Base-by-base conservation (phyloP, 1,284 basidiomycete genomes). In the Tilletia setariae region DNA sequence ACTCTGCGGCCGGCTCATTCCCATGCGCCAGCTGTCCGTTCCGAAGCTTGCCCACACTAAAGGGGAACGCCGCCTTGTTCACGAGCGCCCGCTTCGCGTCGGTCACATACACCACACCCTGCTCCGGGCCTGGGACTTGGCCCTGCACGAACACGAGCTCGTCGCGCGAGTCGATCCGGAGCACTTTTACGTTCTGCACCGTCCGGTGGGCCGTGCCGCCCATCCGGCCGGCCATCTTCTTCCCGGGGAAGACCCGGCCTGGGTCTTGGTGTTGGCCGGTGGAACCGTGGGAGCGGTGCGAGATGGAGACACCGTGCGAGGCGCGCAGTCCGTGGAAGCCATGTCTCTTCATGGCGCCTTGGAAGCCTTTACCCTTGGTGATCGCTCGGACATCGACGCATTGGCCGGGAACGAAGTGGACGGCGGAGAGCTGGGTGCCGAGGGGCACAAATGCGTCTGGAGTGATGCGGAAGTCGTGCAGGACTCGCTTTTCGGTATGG, bases 321-420 rank as follows among this genome's bases (percentile, higher is more conserved):
- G 93, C 94, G 67, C 90, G 88, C 43, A 94, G 85, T 85, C 96
- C 96, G 78, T 90, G 88, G 85, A 96, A 98, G 61, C 90, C 90
- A 89, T 93, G 94, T 62, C 93, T 87, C 84, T 98, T 99, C 96
- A 99, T 98, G 59, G 88, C 90, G 81, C 96, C 96, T 76, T 93
- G 91, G 84, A 95, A 98, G 21, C 96, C 96, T 84, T 98, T 98
- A 25, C 96, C 96, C 76, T 83, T 96, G 91, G 92, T 92, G 74
- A 91, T 93, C 13, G 91, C 92, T 70, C 92, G 87, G 1, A 96
- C 92, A 84, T 99, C 96, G 21, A 99, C 92, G 82, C 88, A 93
- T 83, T 98, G 96, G 0, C 96, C 96, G 0, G 96, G 96, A 16
- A 98, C 95, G 81, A 97, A 98, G 84, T 99, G 96, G 51, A 91